phyloP scores from a whole-genome alignment of 306 rosid species.

The Ormosia semicastrata region DNA sequence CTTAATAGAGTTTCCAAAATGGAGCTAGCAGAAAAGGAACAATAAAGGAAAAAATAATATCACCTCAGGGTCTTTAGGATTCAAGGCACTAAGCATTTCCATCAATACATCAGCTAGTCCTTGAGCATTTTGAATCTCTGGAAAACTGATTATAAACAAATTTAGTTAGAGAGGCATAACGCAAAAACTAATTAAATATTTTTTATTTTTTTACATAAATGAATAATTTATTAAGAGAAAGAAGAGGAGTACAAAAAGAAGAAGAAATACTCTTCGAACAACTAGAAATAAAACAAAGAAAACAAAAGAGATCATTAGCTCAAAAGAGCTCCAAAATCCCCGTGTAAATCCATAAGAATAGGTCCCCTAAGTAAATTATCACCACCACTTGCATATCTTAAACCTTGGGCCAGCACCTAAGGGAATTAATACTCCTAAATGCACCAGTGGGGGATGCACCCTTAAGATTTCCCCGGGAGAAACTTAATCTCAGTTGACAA shows the following conservation, averaged over 20 bases:
- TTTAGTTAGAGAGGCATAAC: slow-evolving; percentile 9
- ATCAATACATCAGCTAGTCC: slow-evolving; percentile 82
- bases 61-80: slow-evolving; percentile 77
- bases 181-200: not conserved
- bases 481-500: not conserved
- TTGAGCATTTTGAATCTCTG: slow-evolving; percentile 76
- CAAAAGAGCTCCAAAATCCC: slow-evolving; percentile 13
- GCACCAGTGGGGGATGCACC: not conserved
- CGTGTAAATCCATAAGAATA: not conserved
- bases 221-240: not conserved
- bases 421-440: not conserved
- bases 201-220: not conserved
- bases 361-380: not conserved
- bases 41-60: not conserved
- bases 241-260: not conserved
- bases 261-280: not conserved
- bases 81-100: slow-evolving; percentile 91
- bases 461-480: not conserved
- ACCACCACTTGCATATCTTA: slow-evolving; percentile 6
- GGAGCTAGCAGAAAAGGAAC: slow-evolving; percentile 16
- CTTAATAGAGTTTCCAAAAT: slow-evolving; percentile 12
- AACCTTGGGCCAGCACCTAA: not conserved
- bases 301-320: not conserved
- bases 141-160: slow-evolving; percentile 53
- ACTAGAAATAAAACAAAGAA: not conserved